These are phyloP conservation scores for Cichorium intybus DNA, from an alignment of 140 eudicot genomes.

Conservation along the genomic window DNA sequence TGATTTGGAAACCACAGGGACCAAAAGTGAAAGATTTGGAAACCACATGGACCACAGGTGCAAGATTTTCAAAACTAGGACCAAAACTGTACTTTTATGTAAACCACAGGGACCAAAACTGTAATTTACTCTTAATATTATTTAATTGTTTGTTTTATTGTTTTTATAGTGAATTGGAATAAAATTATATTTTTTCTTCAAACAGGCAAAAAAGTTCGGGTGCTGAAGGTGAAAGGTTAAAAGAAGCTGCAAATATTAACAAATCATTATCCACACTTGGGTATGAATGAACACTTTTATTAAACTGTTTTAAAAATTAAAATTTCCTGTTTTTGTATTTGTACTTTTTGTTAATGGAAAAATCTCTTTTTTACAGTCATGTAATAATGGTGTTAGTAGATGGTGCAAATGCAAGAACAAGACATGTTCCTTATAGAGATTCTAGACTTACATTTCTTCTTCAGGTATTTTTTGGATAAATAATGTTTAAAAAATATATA, in stretches of 20 bases:
- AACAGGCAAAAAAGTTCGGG: slow-evolving; percentile 93
- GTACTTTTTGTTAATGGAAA: not conserved
- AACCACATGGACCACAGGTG: too few species aligned
- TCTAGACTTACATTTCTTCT: slow-evolving; percentile 95
- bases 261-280: slow-evolving; percentile 90
- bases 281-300: slow-evolving; percentile 37
- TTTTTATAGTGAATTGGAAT: not conserved
- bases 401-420: slow-evolving; percentile 71
- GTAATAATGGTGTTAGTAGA: slow-evolving; percentile 98
- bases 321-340: not conserved
- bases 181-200: slow-evolving; percentile 1
- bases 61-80: too few species aligned
- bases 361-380: slow-evolving; percentile 47
- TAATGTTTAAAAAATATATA: too few species aligned
- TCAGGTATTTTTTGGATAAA: slow-evolving; percentile 48
- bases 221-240: slow-evolving; percentile 96
- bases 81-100: too few species aligned
- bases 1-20: too few species aligned
- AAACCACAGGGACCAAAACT: too few species aligned
- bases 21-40: too few species aligned
- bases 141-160: not conserved
- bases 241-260: slow-evolving; percentile 93
- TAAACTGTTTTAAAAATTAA: slow-evolving; percentile 1
- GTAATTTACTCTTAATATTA: too few species aligned
- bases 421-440: slow-evolving; percentile 93